Evolutionary conservation across 805 yeast species (phyloP), one percentile per base, ranked within the genome.

Genomic region (Kockiozyma suomiensis): DNA sequence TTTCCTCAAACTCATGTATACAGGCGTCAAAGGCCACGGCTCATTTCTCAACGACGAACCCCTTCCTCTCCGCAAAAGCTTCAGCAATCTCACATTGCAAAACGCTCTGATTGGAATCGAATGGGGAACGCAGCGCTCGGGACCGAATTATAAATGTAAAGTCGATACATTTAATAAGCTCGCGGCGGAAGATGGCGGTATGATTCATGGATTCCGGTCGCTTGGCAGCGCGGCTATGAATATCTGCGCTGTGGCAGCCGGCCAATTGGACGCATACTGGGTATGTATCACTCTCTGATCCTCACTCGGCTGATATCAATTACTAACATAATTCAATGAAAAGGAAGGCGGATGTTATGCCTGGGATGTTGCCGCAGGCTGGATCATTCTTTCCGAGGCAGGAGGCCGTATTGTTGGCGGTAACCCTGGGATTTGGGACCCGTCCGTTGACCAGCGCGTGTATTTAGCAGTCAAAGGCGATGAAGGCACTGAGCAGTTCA

Each of bases 331-430:
- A 42, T 10, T 42, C 67, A 77, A 81, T 3, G 83, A 84, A 71
- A 84, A 87, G 87, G 87, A 83, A 71, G 87, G 86, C 51, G 87
- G 87, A n/a, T 83, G 86, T 68, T 82, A 79, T 69, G 81, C 84
- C 25, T 85, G 88, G 88, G 88, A 85, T 69, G 86, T 84, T 1
- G 82, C 86, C 70, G 88, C 87, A 15, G 86, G 87, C 41, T 84
- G 86, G 86, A 78, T 83, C 50, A 81, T 85, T 50, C 67, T 84
- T 7, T 74, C 76, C 46, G 88, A 85, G 64, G 79, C 86, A 12
- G 88, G 88, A 2, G 87, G 86, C 12, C 64, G 69, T 7, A 70
- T 82, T 48, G 85, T 82, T n/a, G 79, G 83, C 52, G 87, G 85
- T 21, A 80, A 80, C 67, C 75, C 77, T 28, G 81, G 78, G 33